Evolutionary conservation across 2,329 filamentous ascomycete species (phyloP).

Genomic region (Cladophialophora psammophila): DNA sequence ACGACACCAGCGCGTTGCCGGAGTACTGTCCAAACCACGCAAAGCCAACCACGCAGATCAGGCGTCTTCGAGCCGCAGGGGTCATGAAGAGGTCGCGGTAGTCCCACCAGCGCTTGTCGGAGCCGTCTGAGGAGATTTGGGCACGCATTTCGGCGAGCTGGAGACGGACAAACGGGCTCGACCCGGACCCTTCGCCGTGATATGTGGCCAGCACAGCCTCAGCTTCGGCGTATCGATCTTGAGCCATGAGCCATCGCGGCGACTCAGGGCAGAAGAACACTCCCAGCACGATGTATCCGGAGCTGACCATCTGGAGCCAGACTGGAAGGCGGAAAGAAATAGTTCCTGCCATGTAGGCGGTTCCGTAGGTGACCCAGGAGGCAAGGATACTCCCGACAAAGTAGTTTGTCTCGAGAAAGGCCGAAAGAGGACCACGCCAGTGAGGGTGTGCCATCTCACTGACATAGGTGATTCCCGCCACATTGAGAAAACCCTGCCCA

Average conservation of each 20-base stretch:
- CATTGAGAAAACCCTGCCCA: slow-evolving; percentile 39
- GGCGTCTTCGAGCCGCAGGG: slow-evolving; percentile 55
- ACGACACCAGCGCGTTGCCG: slow-evolving; percentile 42
- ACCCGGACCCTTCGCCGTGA: slow-evolving; percentile 59
- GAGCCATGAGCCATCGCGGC: slow-evolving; percentile 66
- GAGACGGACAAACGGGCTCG: slow-evolving; percentile 41
- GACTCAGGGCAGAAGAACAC: slow-evolving; percentile 57
- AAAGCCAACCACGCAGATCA: slow-evolving; percentile 51
- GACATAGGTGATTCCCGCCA: slow-evolving; percentile 45
- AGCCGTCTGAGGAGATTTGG: slow-evolving; percentile 21
- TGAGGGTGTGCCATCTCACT: slow-evolving; percentile 49
- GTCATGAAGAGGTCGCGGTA: slow-evolving; percentile 60
- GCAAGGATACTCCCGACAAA: slow-evolving; percentile 18
- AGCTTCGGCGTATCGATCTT: slow-evolving; percentile 64
- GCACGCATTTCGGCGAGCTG: slow-evolving; percentile 45
- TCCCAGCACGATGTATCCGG: slow-evolving; percentile 13
- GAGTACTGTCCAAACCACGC: slow-evolving; percentile 47
- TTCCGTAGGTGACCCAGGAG: slow-evolving; percentile 54
- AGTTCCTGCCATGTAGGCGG: slow-evolving; percentile 53
- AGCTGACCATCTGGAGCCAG: slow-evolving; percentile 65
- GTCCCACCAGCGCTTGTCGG: slow-evolving; percentile 51
- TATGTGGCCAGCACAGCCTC: slow-evolving; percentile 62
- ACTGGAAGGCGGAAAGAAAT: slow-evolving; percentile 69
- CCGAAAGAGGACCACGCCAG: slow-evolving; percentile 10
- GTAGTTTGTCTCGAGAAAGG: slow-evolving; percentile 16